Evolutionary conservation across 805 yeast species (phyloP), one percentile per base, ranked within the genome.

Genomic region (Kodamaea nitidulidarum): DNA sequence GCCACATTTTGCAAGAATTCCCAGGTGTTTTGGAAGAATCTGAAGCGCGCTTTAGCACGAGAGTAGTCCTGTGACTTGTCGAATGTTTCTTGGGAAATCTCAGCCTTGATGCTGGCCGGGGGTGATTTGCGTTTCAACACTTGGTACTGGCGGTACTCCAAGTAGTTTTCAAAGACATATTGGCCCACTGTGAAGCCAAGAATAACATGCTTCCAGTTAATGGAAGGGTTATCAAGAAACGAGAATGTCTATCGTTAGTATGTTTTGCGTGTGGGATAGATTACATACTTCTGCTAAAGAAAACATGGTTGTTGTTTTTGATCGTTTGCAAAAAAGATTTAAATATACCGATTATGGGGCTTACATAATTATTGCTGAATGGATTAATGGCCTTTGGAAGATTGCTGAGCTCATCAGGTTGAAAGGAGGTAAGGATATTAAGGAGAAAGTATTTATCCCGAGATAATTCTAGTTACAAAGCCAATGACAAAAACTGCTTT

Each of bases 131-230:
- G 64, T 37, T 73, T 63, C 48, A 84, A 70, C 7, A 81, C 81
- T 48, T 70, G 72, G 57, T 83, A 84, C 60, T 93, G 98, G 52
- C 97, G 81, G 48, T 71, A 75, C 34, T 80, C 75, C 38, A 93
- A 67, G 55, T 81, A 82, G 3, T 83, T 71, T 50, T 87, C 93
- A 57, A 88, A 88, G 3, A 72, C 61, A 54, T 75, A 88, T 56
- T 88, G 84, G 22, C 84, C 85, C 11, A 82, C 67, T 3, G 95
- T 74, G 54, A 88, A 79, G 1, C 88, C 85, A 32, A 84, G 58
- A 34, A 91, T 76, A 32, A 90, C 67, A 9, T 71, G 52, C 55
- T 87, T 88, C 96, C 96, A 93, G 45, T 88, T 75, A 52, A 87
- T 75, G 11, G 72, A 70, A 3, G 93, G 81, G 35, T 63, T 67